Percentiles rank a stretch among this genome's conserved stretches.
phyloP scores from a whole-genome alignment of 2,329 filamentous ascomycete species.

The Ophiostoma tasmaniense region DNA sequence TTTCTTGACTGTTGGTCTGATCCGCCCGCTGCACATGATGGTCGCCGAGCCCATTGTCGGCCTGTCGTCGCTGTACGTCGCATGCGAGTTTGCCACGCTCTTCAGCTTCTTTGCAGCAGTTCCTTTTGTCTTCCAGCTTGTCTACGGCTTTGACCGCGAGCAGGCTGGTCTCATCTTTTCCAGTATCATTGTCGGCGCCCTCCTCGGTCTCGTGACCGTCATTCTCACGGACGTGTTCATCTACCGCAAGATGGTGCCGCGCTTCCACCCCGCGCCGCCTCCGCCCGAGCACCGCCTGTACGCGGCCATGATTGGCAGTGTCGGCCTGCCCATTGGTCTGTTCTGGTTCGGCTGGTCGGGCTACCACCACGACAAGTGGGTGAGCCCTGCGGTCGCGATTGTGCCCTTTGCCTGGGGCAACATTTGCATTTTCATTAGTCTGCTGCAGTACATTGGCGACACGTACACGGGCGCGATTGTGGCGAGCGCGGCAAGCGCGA shows the following conservation, averaged over 20 bases:
- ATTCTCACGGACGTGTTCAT: slow-evolving; percentile 34
- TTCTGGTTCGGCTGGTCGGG: slow-evolving; percentile 57
- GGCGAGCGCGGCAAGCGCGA: slow-evolving; percentile 52
- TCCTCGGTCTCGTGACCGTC: slow-evolving; percentile 36
- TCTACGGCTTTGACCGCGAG: slow-evolving; percentile 38
- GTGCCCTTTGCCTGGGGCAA: slow-evolving; percentile 53
- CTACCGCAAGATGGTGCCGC: slow-evolving; percentile 31
- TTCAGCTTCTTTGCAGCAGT: slow-evolving; percentile 46
- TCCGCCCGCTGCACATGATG: slow-evolving; percentile 50
- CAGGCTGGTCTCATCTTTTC: slow-evolving; percentile 39
- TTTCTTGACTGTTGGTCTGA: slow-evolving; percentile 36
- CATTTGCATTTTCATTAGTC: slow-evolving; percentile 48
- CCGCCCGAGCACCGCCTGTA: slow-evolving; percentile 51
- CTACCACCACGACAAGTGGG: slow-evolving; percentile 38
- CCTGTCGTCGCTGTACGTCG: slow-evolving; percentile 43
- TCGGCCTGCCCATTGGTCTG: slow-evolving; percentile 43
- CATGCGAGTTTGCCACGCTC: slow-evolving; percentile 43
- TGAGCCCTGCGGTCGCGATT: slow-evolving; percentile 41
- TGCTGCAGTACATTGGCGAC: slow-evolving; percentile 46
- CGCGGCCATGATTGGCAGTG: slow-evolving; percentile 48
- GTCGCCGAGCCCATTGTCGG: slow-evolving; percentile 55
- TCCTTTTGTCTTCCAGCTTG: slow-evolving; percentile 38
- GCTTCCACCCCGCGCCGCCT: slow-evolving; percentile 29
- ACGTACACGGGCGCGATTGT: slow-evolving; percentile 47
- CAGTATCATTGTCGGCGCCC: slow-evolving; percentile 37